Base-by-base conservation (phyloP, 306 rosid species). In the Cucumis melo region DNA sequence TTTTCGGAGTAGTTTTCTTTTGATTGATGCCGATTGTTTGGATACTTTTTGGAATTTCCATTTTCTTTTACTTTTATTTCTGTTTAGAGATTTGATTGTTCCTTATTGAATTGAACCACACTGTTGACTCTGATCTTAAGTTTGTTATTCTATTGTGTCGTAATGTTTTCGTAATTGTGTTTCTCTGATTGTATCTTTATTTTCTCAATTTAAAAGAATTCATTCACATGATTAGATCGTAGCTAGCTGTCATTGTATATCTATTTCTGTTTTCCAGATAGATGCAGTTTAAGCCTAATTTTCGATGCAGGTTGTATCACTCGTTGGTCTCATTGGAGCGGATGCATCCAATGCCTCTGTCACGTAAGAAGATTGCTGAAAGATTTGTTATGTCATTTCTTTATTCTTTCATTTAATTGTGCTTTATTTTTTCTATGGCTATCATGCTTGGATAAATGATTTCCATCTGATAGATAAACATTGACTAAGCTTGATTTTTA, bases 281-380 rank as follows among this genome's bases (percentile, higher is more conserved):
- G 27, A 19, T 64, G 62, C 27, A 42, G 42, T 67, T 76, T 48
- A 12, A 17, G 74, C 53, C 56, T 77, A 55, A 58, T 80, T 77
- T 71, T 57, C 56, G 24, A 53, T 60, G 67, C 88, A 93, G 98
- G 83, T 88, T 86, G 58, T 86, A 62, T 82, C 81, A 59, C 79
- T n/a, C 10, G 68, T 42, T 73, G 75, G 70, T 46, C 41, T 77
- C 74, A 62, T 61, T 53, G 77, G 67, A 60, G 86, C 83, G 27
- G 81, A 77, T 83, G 72, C 78, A 56, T 84, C 87, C 0, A 80
- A 71, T 79, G 24, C 76, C 78, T 83, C 89, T 32, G 76, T 82
- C 80, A 79, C 61, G 98, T 91, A 87, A 62, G 81, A 32, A 32
- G 20, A 72, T 46, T 72, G 5, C 44, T 50, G 76, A 14, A 72